These are phyloP conservation scores for Lumnitzera racemosa DNA, from an alignment of 345 rosid species.

Conservation along the genomic window DNA sequence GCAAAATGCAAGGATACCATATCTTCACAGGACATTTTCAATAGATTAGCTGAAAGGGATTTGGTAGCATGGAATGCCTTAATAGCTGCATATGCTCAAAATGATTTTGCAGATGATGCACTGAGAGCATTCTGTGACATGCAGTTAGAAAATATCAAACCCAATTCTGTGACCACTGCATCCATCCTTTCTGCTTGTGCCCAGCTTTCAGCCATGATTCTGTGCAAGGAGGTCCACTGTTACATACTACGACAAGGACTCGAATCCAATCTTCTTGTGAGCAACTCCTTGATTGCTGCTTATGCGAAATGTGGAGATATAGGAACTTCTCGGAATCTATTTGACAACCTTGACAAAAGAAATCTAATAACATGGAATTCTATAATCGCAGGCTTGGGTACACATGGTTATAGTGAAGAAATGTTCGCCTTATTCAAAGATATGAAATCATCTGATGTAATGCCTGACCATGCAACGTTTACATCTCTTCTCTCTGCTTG, in stretches of 20 bases:
- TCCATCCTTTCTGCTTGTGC: slow-evolving; percentile 33
- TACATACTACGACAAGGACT: slow-evolving; percentile 27
- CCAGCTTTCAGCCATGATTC: slow-evolving; percentile 19
- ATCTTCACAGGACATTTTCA: slow-evolving; percentile 25
- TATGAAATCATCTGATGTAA: slow-evolving; percentile 27
- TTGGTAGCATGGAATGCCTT: slow-evolving; percentile 39
- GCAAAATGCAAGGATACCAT: slow-evolving; percentile 31
- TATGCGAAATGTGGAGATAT: slow-evolving; percentile 42
- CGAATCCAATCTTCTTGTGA: slow-evolving; percentile 21
- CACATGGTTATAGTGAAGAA: slow-evolving; percentile 25
- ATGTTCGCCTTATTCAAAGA: slow-evolving; percentile 25
- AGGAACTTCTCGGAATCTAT: slow-evolving; percentile 19
- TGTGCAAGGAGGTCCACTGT: slow-evolving; percentile 39
- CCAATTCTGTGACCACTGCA: slow-evolving; percentile 31
- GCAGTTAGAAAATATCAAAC: slow-evolving; percentile 27
- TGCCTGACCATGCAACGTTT: slow-evolving; percentile 31
- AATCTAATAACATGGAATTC: slow-evolving; percentile 40
- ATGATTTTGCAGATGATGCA: slow-evolving; percentile 21
- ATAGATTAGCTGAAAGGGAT: slow-evolving; percentile 23
- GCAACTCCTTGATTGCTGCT: slow-evolving; percentile 32
- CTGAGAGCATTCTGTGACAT: slow-evolving; percentile 24
- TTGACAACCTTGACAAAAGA: slow-evolving; percentile 22
- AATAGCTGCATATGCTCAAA: slow-evolving; percentile 36
- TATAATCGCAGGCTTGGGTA: slow-evolving; percentile 32
- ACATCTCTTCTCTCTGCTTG: slow-evolving; percentile 39